Evolutionary conservation across 768 basidiomycete species (phyloP), one percentile per base, ranked within the genome.

Genomic region (Paxillus ammoniavirescens): DNA sequence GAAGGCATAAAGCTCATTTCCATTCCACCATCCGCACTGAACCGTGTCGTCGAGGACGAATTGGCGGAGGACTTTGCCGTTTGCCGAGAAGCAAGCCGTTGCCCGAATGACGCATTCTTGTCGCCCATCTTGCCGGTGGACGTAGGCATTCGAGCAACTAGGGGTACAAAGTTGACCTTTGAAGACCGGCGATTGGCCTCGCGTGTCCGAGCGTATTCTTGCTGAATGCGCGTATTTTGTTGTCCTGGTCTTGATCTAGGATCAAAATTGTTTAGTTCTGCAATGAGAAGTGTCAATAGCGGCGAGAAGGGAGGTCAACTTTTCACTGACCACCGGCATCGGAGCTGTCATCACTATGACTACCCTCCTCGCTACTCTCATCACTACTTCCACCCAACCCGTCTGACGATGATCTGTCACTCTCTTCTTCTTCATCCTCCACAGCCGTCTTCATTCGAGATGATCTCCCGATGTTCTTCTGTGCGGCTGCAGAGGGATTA

Each of bases 391-490:
- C 70, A 8, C 68, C 78, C 50, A 81, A 67, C n/a, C 77, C 81
- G 58, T 83, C 80, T 3, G 82, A 84, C 8, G 86, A 87, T 14
- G 67, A 51, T 65, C 78, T 83, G 54, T 92, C 89, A 60, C 87
- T 91, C 65, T 93, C 91, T 15, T 94, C 94, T 30, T 91, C 91
- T 59, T 95, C 92, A 35, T 91, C 84, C 63, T 94, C 90, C 23
- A 92, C 90, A 1, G 87, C 91, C 1, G 91, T 95, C 77, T 82
- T 91, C 47, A 71, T 70, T 58, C 76, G 72, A 33, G 60, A 63
- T 54, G 55, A 67, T 50, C 61, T 63, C 47, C 35, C 35, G 13
- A 43, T 66, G 64, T 75, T 72, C 66, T 76, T 81, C 65, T 80
- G 80, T 30, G 81, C 78, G n/a, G 74, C 83, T 9, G 87, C 72